Percentiles rank a stretch among this genome's conserved stretches.
Evolutionary conservation across 805 yeast genomes (phyloP).

Genomic region (Ogataea nonfermentans): DNA sequence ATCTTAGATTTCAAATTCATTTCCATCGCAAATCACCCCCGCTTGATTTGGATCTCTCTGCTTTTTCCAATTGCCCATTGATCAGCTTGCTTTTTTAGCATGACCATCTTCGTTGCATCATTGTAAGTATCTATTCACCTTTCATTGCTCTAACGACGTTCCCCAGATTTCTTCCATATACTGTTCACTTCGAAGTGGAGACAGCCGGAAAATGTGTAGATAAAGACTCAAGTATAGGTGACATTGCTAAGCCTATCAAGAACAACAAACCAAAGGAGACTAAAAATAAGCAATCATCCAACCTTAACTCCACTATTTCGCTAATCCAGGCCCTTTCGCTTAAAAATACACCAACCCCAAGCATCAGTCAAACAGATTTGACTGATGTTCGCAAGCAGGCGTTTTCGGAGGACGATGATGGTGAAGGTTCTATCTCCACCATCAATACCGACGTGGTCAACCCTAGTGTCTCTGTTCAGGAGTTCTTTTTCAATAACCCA

Average conservation of each 20-base stretch:
- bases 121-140: conserved; percentile 44
- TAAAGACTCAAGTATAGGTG: conserved; percentile 20
- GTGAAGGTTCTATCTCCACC: conserved; percentile 15
- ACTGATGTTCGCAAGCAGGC: conserved; percentile 3
- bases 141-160: conserved; percentile 3
- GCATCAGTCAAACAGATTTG: conserved; percentile 10
- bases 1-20: no score
- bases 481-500: conserved; percentile 46
- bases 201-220: conserved; percentile 11
- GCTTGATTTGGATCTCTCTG: no score
- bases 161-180: conserved; percentile 61
- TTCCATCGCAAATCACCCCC: no score
- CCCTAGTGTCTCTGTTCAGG: conserved; percentile 46
- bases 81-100: conserved; percentile 23
- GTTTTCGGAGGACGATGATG: conserved; percentile 17
- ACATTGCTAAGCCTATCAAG: conserved; percentile 29
- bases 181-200: conserved; percentile 62
- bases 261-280: conserved; percentile 11
- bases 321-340: conserved; percentile 25
- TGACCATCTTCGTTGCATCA: conserved; percentile 72
- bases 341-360: conserved; percentile 12
- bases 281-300: conserved; percentile 7
- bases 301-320: conserved; percentile 23
- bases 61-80: no score
- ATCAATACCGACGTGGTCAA: conserved; percentile 10